Evolutionary conservation across 345 rosid genomes (phyloP).

Genomic region (Euphorbia pulcherrima): DNA sequence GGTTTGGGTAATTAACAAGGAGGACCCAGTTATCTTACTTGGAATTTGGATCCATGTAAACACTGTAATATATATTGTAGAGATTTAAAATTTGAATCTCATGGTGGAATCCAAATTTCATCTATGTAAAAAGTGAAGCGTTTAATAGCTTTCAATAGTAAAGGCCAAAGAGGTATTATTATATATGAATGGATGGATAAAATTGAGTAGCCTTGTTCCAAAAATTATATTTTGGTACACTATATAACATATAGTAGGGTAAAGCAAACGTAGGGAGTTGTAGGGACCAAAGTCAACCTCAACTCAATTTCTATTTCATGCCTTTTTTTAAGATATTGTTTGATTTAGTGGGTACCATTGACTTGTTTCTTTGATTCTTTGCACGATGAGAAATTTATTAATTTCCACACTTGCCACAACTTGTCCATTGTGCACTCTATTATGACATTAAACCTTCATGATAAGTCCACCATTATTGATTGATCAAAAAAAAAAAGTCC

Average conservation of each 20-base stretch:
- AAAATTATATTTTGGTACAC: not conserved
- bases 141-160: too few species aligned
- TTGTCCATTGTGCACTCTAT: conserved; percentile 14
- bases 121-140: too few species aligned
- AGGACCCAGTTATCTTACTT: too few species aligned
- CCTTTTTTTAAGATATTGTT: conserved; percentile 7
- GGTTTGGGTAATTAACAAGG: too few species aligned
- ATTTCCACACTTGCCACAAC: not conserved
- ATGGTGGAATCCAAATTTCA: too few species aligned
- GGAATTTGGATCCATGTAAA: too few species aligned
- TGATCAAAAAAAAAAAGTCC: too few species aligned
- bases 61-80: too few species aligned
- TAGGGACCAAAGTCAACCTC: conserved; percentile 10
- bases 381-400: conserved; percentile 10
- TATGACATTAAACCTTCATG: conserved; percentile 3
- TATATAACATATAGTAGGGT: not conserved
- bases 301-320: conserved; percentile 2
- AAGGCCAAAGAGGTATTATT: too few species aligned
- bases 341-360: conserved; percentile 4
- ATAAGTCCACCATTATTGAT: not conserved
- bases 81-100: too few species aligned
- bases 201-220: not conserved
- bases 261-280: not conserved
- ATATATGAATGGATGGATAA: not conserved
- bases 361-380: not conserved